Evolutionary conservation across 2,329 filamentous ascomycete species (phyloP).

Genomic region (Neofusicoccum sp.): DNA sequence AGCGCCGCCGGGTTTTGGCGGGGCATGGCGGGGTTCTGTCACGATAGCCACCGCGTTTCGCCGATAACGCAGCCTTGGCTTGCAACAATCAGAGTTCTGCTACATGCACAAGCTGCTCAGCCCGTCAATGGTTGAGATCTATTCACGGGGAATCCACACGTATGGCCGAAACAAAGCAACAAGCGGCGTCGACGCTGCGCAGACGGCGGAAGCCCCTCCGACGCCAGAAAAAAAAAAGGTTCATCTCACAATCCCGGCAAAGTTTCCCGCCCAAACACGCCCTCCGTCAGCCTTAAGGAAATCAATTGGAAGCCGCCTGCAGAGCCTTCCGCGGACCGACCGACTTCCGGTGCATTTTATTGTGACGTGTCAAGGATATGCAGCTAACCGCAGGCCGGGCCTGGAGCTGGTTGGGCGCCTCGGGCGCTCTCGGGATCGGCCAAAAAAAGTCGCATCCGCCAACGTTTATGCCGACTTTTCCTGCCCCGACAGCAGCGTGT

Average conservation of each 20-base stretch:
- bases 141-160: neutral
- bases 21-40: constrained; percentile 10
- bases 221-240: constrained; percentile 7
- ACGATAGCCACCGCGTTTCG: neutral
- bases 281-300: constrained; percentile 17
- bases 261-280: constrained; percentile 12
- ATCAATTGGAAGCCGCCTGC: constrained; percentile 8
- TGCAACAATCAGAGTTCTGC: neutral
- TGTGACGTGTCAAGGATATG: constrained; percentile 20
- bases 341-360: constrained; percentile 2
- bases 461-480: constrained; percentile 29
- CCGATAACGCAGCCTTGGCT: neutral
- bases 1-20: neutral
- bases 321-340: constrained; percentile 9
- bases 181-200: neutral
- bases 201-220: constrained; percentile 9
- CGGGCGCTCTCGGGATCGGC: constrained; percentile 19
- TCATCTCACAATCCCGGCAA: constrained; percentile 18
- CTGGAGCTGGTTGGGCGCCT: constrained; percentile 17
- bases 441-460: constrained; percentile 5
- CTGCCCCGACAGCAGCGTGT: constrained; percentile 76
- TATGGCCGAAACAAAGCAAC: constrained; percentile 4
- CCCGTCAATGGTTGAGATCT: neutral
- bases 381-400: constrained; percentile 17
- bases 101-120: neutral